Evolutionary conservation across 2,329 filamentous ascomycete genomes (phyloP).

Genomic region (Clarireedia paspali): DNA sequence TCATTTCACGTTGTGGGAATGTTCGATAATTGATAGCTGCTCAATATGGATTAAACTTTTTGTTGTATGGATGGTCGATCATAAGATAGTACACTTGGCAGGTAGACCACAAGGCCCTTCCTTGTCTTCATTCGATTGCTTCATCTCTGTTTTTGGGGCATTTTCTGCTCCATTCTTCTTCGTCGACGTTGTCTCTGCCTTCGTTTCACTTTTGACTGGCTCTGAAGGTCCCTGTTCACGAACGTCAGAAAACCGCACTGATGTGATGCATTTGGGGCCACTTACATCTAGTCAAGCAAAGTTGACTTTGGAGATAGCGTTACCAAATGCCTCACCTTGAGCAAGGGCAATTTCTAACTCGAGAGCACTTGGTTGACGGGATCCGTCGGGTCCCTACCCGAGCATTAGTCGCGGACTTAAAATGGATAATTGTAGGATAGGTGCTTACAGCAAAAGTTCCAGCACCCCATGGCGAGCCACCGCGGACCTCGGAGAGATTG

Average conservation of each 20-base stretch:
- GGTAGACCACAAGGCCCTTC: conserved; percentile 74
- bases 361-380: conserved; percentile 65
- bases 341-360: conserved; percentile 74
- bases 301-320: conserved; percentile 62
- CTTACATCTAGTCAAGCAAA: conserved; percentile 66
- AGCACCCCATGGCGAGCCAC: conserved; percentile 86
- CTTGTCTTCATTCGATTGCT: conserved; percentile 34
- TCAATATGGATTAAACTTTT: background rate
- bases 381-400: conserved; percentile 58
- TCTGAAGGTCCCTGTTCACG: conserved; percentile 33
- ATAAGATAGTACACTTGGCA: conserved; percentile 60
- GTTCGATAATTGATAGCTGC: background rate
- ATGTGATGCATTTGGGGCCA: background rate
- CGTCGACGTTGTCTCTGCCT: conserved; percentile 20
- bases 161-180: conserved; percentile 19
- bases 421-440: background rate
- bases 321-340: conserved; percentile 83
- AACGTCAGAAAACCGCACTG: background rate
- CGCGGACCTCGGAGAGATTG: conserved; percentile 72
- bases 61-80: background rate
- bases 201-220: conserved; percentile 10
- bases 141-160: conserved; percentile 15
- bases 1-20: no score
- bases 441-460: conserved; percentile 70
- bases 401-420: conserved; percentile 11